These are phyloP conservation scores for Durio zibethinus DNA, from an alignment of 345 rosid species.

Conservation along the genomic window DNA sequence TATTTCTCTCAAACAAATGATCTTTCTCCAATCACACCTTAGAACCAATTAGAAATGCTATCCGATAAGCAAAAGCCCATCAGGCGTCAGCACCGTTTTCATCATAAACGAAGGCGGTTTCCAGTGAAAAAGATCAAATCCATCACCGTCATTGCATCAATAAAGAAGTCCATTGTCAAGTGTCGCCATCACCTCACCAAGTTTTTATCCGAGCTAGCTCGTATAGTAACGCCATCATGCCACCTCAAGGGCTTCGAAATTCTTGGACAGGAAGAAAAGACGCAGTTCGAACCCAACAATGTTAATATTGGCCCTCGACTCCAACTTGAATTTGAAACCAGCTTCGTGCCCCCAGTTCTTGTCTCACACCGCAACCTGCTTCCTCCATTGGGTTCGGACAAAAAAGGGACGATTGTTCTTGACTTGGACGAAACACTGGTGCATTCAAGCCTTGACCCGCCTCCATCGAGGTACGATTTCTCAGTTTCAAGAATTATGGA, in stretches of 20 bases:
- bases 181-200: constrained; percentile 60
- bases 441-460: constrained; percentile 68
- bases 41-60: constrained; percentile 38
- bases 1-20: background rate
- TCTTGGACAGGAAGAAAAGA: constrained; percentile 27
- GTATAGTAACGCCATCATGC: constrained; percentile 33
- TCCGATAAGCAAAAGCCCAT: constrained; percentile 37
- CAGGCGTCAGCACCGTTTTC: constrained; percentile 33
- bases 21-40: background rate
- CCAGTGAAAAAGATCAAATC: constrained; percentile 28
- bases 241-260: constrained; percentile 49
- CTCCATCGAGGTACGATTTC: constrained; percentile 59
- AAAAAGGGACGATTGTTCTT: constrained; percentile 63
- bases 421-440: constrained; percentile 90
- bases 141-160: constrained; percentile 45
- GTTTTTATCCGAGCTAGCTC: constrained; percentile 51
- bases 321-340: background rate
- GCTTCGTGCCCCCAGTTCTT: constrained; percentile 23
- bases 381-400: constrained; percentile 32
- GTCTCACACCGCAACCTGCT: constrained; percentile 24
- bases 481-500: constrained; percentile 57
- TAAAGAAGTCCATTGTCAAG: constrained; percentile 52
- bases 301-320: background rate
- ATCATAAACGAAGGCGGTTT: constrained; percentile 30
- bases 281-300: background rate